Percentiles rank a stretch among this genome's conserved stretches.
Evolutionary conservation across 306 rosid genomes (phyloP).

Genomic region (Cicer judaicum): DNA sequence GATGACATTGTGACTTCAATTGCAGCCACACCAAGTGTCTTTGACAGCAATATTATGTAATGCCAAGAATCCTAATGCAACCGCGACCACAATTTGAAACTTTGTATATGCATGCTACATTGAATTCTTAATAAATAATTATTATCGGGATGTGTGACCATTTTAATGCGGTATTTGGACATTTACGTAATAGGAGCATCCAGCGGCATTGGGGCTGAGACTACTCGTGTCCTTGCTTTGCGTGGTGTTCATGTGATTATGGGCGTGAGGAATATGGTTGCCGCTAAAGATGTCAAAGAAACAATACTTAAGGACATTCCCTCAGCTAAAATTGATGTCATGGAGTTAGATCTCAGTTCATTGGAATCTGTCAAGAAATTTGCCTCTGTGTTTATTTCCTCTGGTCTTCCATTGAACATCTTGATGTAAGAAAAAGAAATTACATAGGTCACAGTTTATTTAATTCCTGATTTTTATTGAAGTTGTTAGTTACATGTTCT

Average conservation of each 20-base stretch:
- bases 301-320: slow-evolving; percentile 71
- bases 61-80: neutral
- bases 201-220: slow-evolving; percentile 90
- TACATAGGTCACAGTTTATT: neutral
- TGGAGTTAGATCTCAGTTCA: slow-evolving; percentile 89
- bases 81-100: neutral
- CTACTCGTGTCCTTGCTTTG: slow-evolving; percentile 83
- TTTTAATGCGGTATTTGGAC: slow-evolving; percentile 40
- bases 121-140: slow-evolving; percentile 29
- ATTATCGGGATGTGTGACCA: neutral
- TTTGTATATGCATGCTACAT: neutral
- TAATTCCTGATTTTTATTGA: slow-evolving; percentile 2
- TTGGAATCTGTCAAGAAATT: slow-evolving; percentile 75
- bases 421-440: slow-evolving; percentile 69
- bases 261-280: slow-evolving; percentile 75
- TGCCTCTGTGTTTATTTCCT: slow-evolving; percentile 66
- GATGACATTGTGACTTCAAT: neutral
- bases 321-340: slow-evolving; percentile 78
- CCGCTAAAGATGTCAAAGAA: slow-evolving; percentile 64
- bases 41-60: neutral
- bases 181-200: slow-evolving; percentile 73
- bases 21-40: neutral
- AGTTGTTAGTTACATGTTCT: neutral
- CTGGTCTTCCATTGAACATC: slow-evolving; percentile 77
- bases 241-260: slow-evolving; percentile 86